phyloP scores from a whole-genome alignment of 768 basidiomycete genomes.

The Nevesoporus exiguus region DNA sequence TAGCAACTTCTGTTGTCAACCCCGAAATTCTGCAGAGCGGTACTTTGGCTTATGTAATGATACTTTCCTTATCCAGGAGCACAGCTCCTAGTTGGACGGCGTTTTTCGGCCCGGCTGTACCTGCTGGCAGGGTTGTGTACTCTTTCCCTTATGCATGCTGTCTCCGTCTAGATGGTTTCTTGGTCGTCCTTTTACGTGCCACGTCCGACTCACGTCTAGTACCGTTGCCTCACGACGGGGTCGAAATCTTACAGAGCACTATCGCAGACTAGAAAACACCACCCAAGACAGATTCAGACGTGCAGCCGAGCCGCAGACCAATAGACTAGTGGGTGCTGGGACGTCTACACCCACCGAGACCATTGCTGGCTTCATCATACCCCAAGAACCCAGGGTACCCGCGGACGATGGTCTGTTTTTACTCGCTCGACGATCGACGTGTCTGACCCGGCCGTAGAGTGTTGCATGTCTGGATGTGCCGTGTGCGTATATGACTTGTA shows the following conservation, averaged over 20 bases:
- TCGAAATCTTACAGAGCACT: conserved; percentile 58
- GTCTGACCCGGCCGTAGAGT: conserved; percentile 50
- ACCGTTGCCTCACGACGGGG: conserved; percentile 35
- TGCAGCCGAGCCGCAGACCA: not conserved
- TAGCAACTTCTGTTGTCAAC: too few species aligned
- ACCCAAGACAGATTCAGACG: conserved; percentile 43
- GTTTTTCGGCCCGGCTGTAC: not conserved
- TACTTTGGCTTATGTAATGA: too few species aligned
- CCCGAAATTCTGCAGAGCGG: too few species aligned
- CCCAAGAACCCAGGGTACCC: conserved; percentile 59
- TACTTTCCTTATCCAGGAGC: too few species aligned
- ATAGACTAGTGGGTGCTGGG: not conserved
- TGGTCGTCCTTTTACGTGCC: not conserved
- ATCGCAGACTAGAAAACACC: conserved; percentile 52
- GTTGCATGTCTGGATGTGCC: conserved; percentile 94
- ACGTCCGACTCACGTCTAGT: conserved; percentile 9
- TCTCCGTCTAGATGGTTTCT: conserved; percentile 7
- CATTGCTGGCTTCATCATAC: conserved; percentile 41
- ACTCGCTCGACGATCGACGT: not conserved
- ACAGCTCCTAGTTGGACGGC: too few species aligned
- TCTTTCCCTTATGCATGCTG: conserved; percentile 17
- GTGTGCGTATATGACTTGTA: conserved; percentile 90
- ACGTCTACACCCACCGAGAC: conserved; percentile 4
- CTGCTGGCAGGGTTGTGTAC: not conserved
- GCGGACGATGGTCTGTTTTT: conserved; percentile 47